Percentiles rank a stretch among this genome's conserved stretches.
Conservation (phyloP, 1,284 basidiomycete species). For the Cerrena zonata region DNA sequence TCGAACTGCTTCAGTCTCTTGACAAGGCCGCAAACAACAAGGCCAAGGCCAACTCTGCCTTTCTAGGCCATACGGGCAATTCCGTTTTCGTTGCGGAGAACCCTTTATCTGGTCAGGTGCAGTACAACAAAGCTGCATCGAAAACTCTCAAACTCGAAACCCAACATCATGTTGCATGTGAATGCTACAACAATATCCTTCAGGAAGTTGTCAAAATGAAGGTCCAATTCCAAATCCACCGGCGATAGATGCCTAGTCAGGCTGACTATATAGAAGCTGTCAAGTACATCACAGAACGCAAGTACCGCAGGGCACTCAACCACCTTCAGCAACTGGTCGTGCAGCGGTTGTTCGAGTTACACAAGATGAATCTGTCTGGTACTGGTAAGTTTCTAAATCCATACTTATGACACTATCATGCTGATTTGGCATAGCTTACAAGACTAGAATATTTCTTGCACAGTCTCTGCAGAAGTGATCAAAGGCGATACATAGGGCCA, state of each 20-base stretch:
- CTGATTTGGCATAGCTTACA: conserved; percentile 14
- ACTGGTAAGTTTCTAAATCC: conserved; percentile 15
- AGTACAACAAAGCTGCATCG: background rate
- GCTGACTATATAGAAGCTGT: conserved; percentile 13
- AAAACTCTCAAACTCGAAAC: conserved; percentile 5
- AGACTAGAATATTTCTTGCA: conserved; percentile 16
- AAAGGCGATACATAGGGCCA: conserved; percentile 12
- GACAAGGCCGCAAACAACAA: background rate
- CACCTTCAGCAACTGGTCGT: too few relatives aligned
- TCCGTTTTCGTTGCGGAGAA: too few relatives aligned
- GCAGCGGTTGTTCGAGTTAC: conserved; percentile 26
- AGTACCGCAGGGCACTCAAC: conserved; percentile 21
- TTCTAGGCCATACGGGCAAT: background rate
- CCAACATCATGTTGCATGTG: background rate
- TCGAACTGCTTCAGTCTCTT: conserved; percentile 11
- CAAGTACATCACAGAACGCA: conserved; percentile 12
- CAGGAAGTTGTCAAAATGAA: conserved; percentile 17
- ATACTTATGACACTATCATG: background rate
- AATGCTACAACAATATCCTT: conserved; percentile 3
- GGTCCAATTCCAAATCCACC: conserved; percentile 16
- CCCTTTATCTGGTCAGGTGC: background rate
- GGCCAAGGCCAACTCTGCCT: background rate
- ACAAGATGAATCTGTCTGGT: conserved; percentile 22
- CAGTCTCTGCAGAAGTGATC: conserved; percentile 15
- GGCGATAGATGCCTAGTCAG: too few relatives aligned